Evolutionary conservation across 169 alveolate genomes (phyloP).

Genomic region (Besnoitia besnoiti): DNA sequence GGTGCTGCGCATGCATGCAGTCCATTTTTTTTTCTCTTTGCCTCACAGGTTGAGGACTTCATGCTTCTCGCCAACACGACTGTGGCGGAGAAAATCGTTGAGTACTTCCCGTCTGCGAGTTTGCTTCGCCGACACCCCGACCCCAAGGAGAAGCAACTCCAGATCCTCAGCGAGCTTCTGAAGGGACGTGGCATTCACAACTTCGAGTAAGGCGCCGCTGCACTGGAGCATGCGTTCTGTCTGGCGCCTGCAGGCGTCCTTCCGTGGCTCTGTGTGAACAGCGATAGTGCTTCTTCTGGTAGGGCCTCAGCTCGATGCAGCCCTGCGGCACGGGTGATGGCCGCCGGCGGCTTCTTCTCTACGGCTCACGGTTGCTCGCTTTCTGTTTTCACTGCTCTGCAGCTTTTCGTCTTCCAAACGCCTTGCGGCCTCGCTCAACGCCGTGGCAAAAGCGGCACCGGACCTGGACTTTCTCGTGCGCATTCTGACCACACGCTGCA

Average conservation of each 20-base stretch:
- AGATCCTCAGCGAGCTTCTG: conserved; percentile 62
- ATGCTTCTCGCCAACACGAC: conserved; percentile 98
- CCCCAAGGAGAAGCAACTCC: conserved; percentile 69
- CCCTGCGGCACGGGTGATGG: not conserved
- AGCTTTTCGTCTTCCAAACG: conserved; percentile 58
- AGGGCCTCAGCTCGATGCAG: too few species aligned
- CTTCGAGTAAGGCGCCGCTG: conserved; percentile 81
- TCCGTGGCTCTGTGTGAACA: too few species aligned
- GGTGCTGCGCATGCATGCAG: too few species aligned
- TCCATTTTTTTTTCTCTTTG: too few species aligned
- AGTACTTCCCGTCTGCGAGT: conserved; percentile 64
- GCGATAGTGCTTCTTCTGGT: too few species aligned
- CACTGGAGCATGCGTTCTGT: not conserved
- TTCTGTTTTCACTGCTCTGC: not conserved
- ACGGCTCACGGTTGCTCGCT: not conserved
- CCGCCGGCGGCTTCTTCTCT: not conserved
- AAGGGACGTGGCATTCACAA: conserved; percentile 77
- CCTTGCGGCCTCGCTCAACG: conserved; percentile 67
- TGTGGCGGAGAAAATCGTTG: conserved; percentile 87
- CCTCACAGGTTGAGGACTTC: conserved; percentile 91
- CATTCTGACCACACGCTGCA: conserved; percentile 91
- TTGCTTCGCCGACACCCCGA: conserved; percentile 71
- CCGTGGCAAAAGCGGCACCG: conserved; percentile 78
- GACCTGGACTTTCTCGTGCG: conserved; percentile 89
- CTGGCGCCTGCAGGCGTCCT: not conserved